phyloP scores from a whole-genome alignment of 306 rosid genomes.

The Vigna radiata region DNA sequence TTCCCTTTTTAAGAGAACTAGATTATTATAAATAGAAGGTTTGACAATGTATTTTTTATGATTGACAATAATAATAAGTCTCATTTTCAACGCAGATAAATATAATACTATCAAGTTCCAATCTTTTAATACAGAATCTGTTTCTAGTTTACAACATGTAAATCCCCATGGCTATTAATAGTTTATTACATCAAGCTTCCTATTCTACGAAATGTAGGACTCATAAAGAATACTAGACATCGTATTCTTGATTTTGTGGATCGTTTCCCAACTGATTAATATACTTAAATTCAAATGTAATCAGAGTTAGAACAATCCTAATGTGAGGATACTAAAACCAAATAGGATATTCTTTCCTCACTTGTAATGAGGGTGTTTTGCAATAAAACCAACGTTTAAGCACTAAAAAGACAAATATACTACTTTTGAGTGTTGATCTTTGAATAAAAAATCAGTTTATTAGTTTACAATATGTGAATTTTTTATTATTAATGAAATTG shows the following conservation, averaged over 20 bases:
- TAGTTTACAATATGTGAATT: background rate
- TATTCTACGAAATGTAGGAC: too few relatives aligned
- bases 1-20: too few relatives aligned
- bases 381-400: conserved; percentile 5
- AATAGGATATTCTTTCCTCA: conserved; percentile 20
- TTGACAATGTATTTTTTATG: too few relatives aligned
- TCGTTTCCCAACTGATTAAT: too few relatives aligned
- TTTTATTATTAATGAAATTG: background rate
- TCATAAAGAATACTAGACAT: too few relatives aligned
- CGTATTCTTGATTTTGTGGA: too few relatives aligned
- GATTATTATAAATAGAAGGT: too few relatives aligned
- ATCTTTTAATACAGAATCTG: background rate
- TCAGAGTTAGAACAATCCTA: conserved; percentile 7
- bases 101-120: background rate
- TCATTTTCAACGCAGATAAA: too few relatives aligned
- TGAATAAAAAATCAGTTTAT: background rate
- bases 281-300: too few relatives aligned
- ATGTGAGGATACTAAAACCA: conserved; percentile 20
- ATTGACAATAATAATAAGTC: too few relatives aligned
- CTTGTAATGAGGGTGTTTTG: conserved; percentile 14
- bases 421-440: background rate
- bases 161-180: background rate
- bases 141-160: background rate
- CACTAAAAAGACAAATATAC: conserved; percentile 5
- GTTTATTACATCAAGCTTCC: too few relatives aligned